Conservation (phyloP, 371 early-diverging fungal species). For the Aphelidium insulamus region DNA sequence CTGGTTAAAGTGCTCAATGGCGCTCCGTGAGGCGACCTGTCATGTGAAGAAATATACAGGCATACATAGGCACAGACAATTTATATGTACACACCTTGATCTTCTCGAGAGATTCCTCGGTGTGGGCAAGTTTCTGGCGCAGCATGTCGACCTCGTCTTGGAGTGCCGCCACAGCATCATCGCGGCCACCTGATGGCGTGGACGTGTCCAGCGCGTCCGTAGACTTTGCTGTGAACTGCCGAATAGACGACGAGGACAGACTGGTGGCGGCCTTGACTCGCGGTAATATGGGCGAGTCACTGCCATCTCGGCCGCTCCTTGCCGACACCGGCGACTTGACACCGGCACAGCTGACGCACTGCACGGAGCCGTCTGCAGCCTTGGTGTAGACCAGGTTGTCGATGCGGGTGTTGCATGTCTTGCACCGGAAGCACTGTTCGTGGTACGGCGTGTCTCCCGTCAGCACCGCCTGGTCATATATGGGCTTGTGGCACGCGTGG, state of each 20-base stretch:
- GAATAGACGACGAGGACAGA: no score
- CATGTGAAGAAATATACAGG: neutral
- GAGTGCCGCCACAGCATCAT: constrained; percentile 4
- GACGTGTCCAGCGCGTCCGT: no score
- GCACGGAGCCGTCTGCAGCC: no score
- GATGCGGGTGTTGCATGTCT: constrained; percentile 40
- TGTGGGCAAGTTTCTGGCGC: constrained; percentile 4
- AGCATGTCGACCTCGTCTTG: constrained; percentile 3
- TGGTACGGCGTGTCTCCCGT: constrained; percentile 71
- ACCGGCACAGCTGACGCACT: no score
- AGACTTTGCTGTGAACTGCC: no score
- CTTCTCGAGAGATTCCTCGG: constrained; percentile 4
- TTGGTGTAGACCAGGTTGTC: constrained; percentile 56
- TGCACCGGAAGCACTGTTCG: constrained; percentile 59
- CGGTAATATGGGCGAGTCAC: no score
- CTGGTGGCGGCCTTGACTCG: no score
- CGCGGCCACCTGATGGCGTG: no score
- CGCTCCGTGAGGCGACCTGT: constrained; percentile 15
- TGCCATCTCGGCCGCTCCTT: no score
- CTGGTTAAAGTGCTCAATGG: constrained; percentile 15
- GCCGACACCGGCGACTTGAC: no score
- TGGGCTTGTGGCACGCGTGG: constrained; percentile 48
- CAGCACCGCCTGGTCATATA: constrained; percentile 69
- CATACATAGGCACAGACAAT: no score
- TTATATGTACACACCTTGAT: constrained; percentile 5